Evolutionary conservation across 2,329 filamentous ascomycete genomes (phyloP).

Genomic region (Alternaria longipes): DNA sequence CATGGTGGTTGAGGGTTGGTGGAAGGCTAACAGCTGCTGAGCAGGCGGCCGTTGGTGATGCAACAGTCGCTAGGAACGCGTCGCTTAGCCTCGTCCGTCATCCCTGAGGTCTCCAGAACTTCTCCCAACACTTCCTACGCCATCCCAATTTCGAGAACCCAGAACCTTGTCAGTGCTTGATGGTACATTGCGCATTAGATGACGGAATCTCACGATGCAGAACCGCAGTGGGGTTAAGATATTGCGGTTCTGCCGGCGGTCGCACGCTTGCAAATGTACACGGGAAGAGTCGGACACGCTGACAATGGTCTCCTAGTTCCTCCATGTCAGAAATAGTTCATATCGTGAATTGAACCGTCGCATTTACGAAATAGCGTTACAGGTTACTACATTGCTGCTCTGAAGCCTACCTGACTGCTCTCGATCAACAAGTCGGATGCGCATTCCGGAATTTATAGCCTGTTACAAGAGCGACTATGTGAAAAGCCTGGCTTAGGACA

Average conservation of each 20-base stretch:
- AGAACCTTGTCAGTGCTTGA: not conserved
- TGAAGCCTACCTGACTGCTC: not conserved
- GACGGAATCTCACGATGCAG: not conserved
- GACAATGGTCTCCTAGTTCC: not conserved
- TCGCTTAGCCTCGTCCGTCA: conserved; percentile 10
- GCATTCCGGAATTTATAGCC: not conserved
- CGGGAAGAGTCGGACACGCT: too few relatives aligned
- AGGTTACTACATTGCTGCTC: not conserved
- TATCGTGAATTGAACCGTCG: not conserved
- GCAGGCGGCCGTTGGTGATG: conserved; percentile 8
- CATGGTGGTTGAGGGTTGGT: conserved; percentile 15
- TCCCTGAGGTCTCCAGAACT: not conserved
- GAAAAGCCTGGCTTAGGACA: conserved; percentile 13
- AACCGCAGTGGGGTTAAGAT: not conserved
- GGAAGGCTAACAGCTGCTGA: conserved; percentile 7
- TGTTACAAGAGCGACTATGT: conserved; percentile 15
- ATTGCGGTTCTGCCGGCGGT: not conserved
- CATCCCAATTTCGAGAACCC: not conserved
- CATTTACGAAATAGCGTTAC: not conserved
- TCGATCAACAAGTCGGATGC: not conserved
- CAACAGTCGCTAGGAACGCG: conserved; percentile 9
- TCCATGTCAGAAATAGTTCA: not conserved
- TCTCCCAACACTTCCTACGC: not conserved
- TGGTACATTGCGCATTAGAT: not conserved
- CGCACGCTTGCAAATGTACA: too few relatives aligned